Base-by-base conservation (phyloP, 169 alveolate species). In the Perkinsus marinus region DNA sequence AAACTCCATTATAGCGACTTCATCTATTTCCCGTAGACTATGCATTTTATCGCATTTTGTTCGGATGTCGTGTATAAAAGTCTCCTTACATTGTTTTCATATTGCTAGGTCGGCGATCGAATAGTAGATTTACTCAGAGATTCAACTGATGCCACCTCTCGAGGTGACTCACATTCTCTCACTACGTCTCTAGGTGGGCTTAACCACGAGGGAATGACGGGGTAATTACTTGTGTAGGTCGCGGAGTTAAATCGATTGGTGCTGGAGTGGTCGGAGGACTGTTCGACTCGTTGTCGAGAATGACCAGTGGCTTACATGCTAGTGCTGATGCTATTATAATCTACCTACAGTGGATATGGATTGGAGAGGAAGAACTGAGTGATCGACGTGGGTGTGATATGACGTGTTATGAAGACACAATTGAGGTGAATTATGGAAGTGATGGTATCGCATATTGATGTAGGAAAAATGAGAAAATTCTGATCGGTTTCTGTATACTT, bases 121-220 rank as follows among this genome's bases (percentile, higher is more conserved):
- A 30, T 57, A 2, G 79, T 57, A 0, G 79, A 57, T 30, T 16
- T 57, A 26, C 79, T 57, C 26, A 57, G 79, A 26, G 94, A 95
- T 79, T 93, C 95, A 37, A 92, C 95, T 0, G 95, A 95, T 68
- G 95, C 95, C 68, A 91, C 95, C 0, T 96, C 97, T 7, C 93
- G 95, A 26, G 97, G 97, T 13, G 95, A 95, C 22, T 94, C 94
- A 90, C 97, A 95, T 68, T 94, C 95, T 90, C 93, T 95, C 30
- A 95, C 93, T 91, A 96, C 93, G n/a, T 97, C 98, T 10, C 90
- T 94, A 41, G 94, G 94, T 92, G 97, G 96, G 34, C 93, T 96
- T 17, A 34, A 17, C 17, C 9, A 43, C n/a, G 68, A 9, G 17
- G 68, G 68, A 10, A 10, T 17, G 26, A 10, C 68, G 79, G 79